Evolutionary conservation across 768 basidiomycete species (phyloP), one percentile per base, ranked within the genome.

Genomic region (Boletus edulis): DNA sequence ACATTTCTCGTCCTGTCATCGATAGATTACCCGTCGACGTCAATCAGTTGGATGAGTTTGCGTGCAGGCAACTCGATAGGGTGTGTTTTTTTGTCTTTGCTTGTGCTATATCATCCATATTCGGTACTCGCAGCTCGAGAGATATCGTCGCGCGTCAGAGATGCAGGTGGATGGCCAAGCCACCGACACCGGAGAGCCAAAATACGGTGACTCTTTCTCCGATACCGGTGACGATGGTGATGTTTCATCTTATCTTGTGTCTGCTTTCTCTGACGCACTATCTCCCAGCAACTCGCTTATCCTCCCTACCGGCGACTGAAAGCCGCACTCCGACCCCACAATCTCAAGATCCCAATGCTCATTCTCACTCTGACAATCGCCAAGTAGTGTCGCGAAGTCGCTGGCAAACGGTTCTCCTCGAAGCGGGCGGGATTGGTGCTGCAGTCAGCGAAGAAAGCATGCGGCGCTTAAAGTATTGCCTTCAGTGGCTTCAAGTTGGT

Each of bases 401-500:
- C 40, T 93, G 90, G 92, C 91, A 94, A 62, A 82, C 87, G 0
- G 81, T 94, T 27, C 73, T 95, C 39, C 76, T 88, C 22, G 93
- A 95, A 71, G 93, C 91, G 3, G 91, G 93, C 14, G 93, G 93
- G 0, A 76, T 96, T 34, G 82, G 91, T 54, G 91, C 90, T 0
- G 93, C 94, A 9, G 76, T 95, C 32, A 93, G 91, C 68, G 92
- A 94, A 58, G 94, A 95, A 70, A 93, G 86, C 64, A 89, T 96
- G 88, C 78, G 89, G 52, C 77, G 89, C 50, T 71, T 96, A 39
- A 85, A 85, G 67, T 95, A 94, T 66, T 93, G 90, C 71, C 67
- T 96, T 29, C 83, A 91, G 54, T 95, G 92, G 91, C 76, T 96
- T 17, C 87, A 90, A 77, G 91, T 91, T 27, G 22, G 82, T 76